A percentile compares a stretch with the other conserved stretches of the same genome.
These are phyloP conservation scores for Fermentozyma sake DNA, from an alignment of 1,139 yeast species.

Conservation along the genomic window DNA sequence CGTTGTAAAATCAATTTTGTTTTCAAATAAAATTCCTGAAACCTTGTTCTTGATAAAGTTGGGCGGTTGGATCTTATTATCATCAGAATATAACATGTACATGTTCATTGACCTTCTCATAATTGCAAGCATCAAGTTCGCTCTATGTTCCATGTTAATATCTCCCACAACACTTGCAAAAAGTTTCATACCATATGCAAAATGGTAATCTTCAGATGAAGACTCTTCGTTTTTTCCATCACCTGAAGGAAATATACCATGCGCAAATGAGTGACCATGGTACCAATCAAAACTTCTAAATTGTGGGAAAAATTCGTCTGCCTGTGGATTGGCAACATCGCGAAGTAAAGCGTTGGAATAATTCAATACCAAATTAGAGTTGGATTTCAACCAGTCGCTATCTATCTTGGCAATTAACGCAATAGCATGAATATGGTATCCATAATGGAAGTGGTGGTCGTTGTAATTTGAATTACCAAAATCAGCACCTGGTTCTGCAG, in stretches of 20 bases:
- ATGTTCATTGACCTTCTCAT: conserved; percentile 39
- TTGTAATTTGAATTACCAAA: conserved; percentile 76
- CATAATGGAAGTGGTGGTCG: conserved; percentile 82
- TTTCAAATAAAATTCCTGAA: conserved; percentile 43
- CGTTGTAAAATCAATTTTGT: conserved; percentile 42
- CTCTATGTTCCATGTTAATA: conserved; percentile 31
- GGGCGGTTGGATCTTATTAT: conserved; percentile 35
- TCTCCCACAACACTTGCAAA: conserved; percentile 33
- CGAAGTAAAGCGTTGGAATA: conserved; percentile 34
- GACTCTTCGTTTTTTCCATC: conserved; percentile 48
- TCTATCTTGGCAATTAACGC: conserved; percentile 62
- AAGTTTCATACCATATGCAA: conserved; percentile 40
- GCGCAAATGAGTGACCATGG: conserved; percentile 47
- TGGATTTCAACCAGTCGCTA: conserved; percentile 25
- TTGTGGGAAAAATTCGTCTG: conserved; percentile 36
- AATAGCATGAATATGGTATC: conserved; percentile 71
- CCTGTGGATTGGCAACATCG: conserved; percentile 40
- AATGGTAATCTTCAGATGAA: conserved; percentile 44
- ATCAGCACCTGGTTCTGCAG: conserved; percentile 64
- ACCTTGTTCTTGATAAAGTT: conserved; percentile 38
- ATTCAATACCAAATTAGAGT: conserved; percentile 23
- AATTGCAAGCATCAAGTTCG: conserved; percentile 39
- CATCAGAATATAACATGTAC: conserved; percentile 40
- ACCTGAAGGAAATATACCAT: conserved; percentile 41
- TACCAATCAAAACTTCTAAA: conserved; percentile 43